A percentile compares a stretch with the other conserved stretches of the same genome.
phyloP scores from a whole-genome alignment of 2,329 filamentous ascomycete genomes.

The Didymella lethalis region DNA sequence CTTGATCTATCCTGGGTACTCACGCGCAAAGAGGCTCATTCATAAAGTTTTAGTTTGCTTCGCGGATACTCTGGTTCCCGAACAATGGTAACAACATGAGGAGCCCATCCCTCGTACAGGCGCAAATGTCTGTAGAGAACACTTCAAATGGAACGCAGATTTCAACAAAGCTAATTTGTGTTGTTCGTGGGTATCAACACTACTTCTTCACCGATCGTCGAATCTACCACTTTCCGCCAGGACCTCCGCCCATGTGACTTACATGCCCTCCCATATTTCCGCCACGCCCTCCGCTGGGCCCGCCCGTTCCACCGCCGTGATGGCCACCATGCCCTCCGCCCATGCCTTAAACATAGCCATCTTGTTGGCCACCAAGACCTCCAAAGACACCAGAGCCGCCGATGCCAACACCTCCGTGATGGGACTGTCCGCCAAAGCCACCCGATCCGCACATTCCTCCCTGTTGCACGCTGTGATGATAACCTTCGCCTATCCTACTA shows the following conservation, averaged over 20 bases:
- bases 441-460: not conserved
- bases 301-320: not conserved
- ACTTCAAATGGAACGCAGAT: no score
- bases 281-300: not conserved
- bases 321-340: not conserved
- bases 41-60: no score
- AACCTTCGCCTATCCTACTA: not conserved
- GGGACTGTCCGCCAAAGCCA: not conserved
- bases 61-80: no score
- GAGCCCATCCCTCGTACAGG: no score
- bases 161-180: no score
- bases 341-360: not conserved
- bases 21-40: no score
- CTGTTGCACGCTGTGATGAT: not conserved
- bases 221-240: slow-evolving; percentile 4
- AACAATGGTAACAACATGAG: no score
- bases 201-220: not conserved
- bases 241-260: slow-evolving; percentile 1
- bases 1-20: not conserved
- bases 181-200: slow-evolving; percentile 1
- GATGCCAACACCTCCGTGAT: slow-evolving; percentile 4
- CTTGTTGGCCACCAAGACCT: not conserved
- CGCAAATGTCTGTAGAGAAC: no score
- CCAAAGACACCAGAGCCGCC: not conserved
- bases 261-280: not conserved